Conservation (phyloP, 495 filamentous ascomycete genomes). For the Tuber indicum region DNA sequence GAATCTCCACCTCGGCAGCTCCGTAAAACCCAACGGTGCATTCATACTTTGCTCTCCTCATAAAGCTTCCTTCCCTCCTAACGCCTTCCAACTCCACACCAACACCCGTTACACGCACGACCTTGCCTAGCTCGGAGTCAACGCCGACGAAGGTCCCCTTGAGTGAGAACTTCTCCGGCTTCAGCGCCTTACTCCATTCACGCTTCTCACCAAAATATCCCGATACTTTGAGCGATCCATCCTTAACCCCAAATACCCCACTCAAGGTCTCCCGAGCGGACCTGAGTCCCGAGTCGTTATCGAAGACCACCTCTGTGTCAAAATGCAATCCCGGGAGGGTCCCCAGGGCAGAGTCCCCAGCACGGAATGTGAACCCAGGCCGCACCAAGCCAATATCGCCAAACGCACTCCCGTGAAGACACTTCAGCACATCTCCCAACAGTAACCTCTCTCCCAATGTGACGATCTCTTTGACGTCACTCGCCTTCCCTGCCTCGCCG, state of each 20-base stretch:
- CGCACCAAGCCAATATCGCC: conserved; percentile 24
- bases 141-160: conserved; percentile 13
- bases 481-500: conserved; percentile 17
- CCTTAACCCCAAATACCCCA: conserved; percentile 23
- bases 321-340: conserved; percentile 19
- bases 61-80: neutral
- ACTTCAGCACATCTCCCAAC: conserved; percentile 17
- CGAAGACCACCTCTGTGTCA: conserved; percentile 22
- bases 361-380: conserved; percentile 18
- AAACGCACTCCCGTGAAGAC: conserved; percentile 13
- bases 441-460: conserved; percentile 21
- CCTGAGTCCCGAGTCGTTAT: conserved; percentile 7
- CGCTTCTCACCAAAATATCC: conserved; percentile 19
- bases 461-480: conserved; percentile 19
- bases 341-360: conserved; percentile 4
- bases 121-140: conserved; percentile 8
- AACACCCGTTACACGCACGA: conserved; percentile 23
- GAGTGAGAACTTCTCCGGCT: conserved; percentile 17
- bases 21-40: conserved; percentile 27
- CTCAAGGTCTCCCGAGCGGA: conserved; percentile 10
- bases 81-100: conserved; percentile 19
- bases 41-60: conserved; percentile 12
- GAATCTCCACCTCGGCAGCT: conserved; percentile 18
- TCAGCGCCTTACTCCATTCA: conserved; percentile 25
- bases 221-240: conserved; percentile 13